These are phyloP conservation scores for Podospora pseudocomata DNA, from an alignment of 495 filamentous ascomycete species.

Conservation along the genomic window DNA sequence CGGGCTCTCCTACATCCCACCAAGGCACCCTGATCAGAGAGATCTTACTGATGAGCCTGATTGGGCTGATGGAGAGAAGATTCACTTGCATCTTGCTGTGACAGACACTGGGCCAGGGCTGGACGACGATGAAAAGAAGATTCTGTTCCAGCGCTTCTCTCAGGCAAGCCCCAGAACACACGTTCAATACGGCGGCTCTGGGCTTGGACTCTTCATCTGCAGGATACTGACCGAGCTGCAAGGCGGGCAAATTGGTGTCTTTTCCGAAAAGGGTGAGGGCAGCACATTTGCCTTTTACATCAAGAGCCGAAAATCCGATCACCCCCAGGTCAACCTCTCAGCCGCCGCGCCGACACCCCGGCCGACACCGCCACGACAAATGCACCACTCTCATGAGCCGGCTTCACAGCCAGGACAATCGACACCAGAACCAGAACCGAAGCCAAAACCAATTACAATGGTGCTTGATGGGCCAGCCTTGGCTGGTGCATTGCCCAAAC, in stretches of 20 bases:
- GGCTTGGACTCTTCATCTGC: conserved; percentile 79
- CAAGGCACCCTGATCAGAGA: conserved; percentile 44
- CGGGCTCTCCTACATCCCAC: conserved; percentile 52
- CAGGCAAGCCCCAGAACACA: conserved; percentile 75
- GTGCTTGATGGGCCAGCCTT: conserved; percentile 4
- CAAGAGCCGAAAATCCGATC: conserved; percentile 39
- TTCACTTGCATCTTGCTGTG: conserved; percentile 72
- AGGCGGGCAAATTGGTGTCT: conserved; percentile 79
- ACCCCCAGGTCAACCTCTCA: conserved; percentile 8
- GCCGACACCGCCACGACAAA: neutral
- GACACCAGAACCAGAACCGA: neutral
- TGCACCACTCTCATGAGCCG: neutral
- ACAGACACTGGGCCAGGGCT: conserved; percentile 77
- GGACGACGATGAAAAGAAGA: conserved; percentile 65
- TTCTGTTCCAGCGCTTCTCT: conserved; percentile 77
- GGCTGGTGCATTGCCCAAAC: neutral
- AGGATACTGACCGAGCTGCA: conserved; percentile 73
- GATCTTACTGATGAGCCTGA: conserved; percentile 55
- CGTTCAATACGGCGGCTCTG: conserved; percentile 76
- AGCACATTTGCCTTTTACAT: conserved; percentile 84
- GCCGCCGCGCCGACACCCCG: conserved; percentile 1
- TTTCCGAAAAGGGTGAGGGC: conserved; percentile 64
- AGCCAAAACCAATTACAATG: neutral
- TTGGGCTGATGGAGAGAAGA: conserved; percentile 65
- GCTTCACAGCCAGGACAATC: neutral